phyloP scores from a whole-genome alignment of 805 yeast species.

The Ogataea methanolica region DNA sequence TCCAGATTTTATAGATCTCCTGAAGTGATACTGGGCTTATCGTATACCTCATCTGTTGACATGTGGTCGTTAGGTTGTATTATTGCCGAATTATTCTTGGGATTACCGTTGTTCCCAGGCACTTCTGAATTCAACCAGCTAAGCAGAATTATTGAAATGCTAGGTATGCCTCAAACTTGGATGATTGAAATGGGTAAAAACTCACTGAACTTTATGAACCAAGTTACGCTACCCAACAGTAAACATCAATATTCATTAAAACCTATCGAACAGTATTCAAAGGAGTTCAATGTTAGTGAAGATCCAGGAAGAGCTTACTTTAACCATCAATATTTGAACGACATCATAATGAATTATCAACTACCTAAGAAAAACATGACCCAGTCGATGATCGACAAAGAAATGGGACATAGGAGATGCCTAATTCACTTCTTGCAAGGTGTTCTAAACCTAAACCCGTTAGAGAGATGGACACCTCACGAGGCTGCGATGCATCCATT shows the following conservation, averaged over 20 bases:
- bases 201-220: constrained; percentile 57
- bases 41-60: constrained; percentile 89
- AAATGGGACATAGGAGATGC: constrained; percentile 64
- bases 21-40: constrained; percentile 86
- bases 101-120: constrained; percentile 93
- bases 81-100: constrained; percentile 59
- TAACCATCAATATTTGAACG: constrained; percentile 55
- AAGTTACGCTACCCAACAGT: constrained; percentile 17
- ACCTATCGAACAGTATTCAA: constrained; percentile 42
- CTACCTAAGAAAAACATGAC: constrained; percentile 57
- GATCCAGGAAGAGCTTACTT: constrained; percentile 85
- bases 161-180: constrained; percentile 90
- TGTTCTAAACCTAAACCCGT: constrained; percentile 77
- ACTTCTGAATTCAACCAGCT: constrained; percentile 90
- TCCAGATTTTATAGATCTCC: constrained; percentile 93
- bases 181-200: constrained; percentile 96
- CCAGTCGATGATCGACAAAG: constrained; percentile 54
- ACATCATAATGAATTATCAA: constrained; percentile 73
- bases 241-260: constrained; percentile 25
- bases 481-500: constrained; percentile 93
- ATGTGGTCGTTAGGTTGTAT: constrained; percentile 66
- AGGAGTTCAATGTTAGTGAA: constrained; percentile 55
- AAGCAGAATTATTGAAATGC: constrained; percentile 71
- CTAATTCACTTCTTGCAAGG: constrained; percentile 77
- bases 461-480: constrained; percentile 95